Evolutionary conservation across 148 eudicot genomes (phyloP), one percentile per base, ranked within the genome.

Genomic region (Rhododendron vialii): DNA sequence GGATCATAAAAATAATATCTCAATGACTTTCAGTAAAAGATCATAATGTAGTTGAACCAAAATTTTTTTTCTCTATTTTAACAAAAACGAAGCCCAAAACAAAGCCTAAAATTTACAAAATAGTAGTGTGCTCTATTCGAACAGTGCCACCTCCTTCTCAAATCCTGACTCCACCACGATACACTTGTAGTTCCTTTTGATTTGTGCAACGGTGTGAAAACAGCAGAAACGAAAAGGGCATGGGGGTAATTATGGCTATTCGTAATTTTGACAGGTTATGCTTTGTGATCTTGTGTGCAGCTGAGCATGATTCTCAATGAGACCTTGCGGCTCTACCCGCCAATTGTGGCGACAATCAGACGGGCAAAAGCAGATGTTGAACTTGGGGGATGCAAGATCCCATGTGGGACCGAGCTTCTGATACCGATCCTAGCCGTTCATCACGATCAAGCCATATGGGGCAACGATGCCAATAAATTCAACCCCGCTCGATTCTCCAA

Each of bases 361-460:
- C 89, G 98, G 8, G 96, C 99, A 3, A 96, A 94, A 82, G 87
- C 86, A 20, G 96, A 96, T 22, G 93, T 95, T 78, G 93, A 93
- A 57, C 90, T 95, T 1, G 98, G 98, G 10, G 90, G 93, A 79
- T 91, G 90, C 78, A 87, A 88, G 87, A 91, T 96, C 83, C 98
- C 95, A 2, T 84, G 92, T 35, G 98, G 98, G 55, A 96, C 98
- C 3, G 97, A 96, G 89, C 89, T 95, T 7, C 82, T 96, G 12
- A 92, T 96, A 18, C 98, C 99, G 24, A 95, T 95, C 90, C 57
- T 96, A 61, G 99, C 99, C 84, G 93, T 96, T 3, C 99, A 96
- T 87, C 98, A 96, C 50, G 98, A 96, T 82, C 90, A 91, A 78
- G 82, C 93, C 0, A 86, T 93, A 55, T 96, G 99, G 99, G 95